Base-by-base conservation (phyloP, 2,329 filamentous ascomycete species). In the Lachnellula occidentalis region DNA sequence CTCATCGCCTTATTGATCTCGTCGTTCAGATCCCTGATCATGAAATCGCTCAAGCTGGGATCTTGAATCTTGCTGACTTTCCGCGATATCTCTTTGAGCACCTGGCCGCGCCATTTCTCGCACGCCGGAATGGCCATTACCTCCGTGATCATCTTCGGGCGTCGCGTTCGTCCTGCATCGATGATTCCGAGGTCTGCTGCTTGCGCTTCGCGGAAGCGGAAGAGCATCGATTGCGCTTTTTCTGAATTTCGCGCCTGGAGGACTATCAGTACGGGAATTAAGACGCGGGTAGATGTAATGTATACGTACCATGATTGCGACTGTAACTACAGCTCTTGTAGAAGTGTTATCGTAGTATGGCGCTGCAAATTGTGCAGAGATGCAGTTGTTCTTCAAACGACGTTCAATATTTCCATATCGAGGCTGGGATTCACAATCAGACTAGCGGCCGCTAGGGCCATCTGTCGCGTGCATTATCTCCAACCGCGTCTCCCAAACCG, bases 201-300 rank as follows among this genome's bases (percentile, higher is more conserved):
- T 82, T 97, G 94, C 66, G 92, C 89, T 69, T 95, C 94, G 72
- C 94, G 90, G 79, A 99, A 99, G 79, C 94, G 92, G 78, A 96
- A 99, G 73, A 99, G 92, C 92, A 99, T 99, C 47, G 92, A 96
- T 78, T 99, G 94, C 68, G 94, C 92, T 74, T 97, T 99, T 81
- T 97, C 92, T 45, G 90, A 92, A 74, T 97, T 96, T 70, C 92
- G 92, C 69, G 92, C 92, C 92, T 91, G 64, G 14, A 31, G 27
- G 9, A 31, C 2, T 31, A 4, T 31, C 9, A 31, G 27, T 31
- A 31, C 27, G 3, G 3, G 12, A 9, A 11, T 31, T 2, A 31
- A 9, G 27, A 12, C 2, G 27, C 2, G 11, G 27, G 27, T 12
- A 4, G 9, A 31, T 11, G 4, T 11, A 31, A 12, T 31, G 4